Conservation (phyloP, 2,329 filamentous ascomycete genomes). For the Thelonectria rubi region DNA sequence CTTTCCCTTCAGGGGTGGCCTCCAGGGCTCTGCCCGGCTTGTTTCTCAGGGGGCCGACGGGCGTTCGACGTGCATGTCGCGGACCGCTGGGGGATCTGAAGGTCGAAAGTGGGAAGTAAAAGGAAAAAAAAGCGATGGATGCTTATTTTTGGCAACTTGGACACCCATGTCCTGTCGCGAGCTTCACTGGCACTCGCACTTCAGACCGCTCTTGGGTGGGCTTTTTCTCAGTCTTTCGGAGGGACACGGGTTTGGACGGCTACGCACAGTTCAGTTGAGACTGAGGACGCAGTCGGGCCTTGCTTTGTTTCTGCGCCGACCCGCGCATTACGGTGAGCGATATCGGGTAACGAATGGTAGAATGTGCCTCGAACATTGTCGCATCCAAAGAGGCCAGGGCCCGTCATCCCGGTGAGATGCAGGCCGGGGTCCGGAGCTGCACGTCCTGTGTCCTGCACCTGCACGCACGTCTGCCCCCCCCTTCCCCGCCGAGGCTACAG, state of each 20-base stretch:
- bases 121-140: no score
- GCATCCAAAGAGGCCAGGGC: not conserved
- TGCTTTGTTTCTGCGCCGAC: conserved; percentile 20
- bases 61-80: no score
- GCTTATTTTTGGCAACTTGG: conserved; percentile 4
- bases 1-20: not conserved
- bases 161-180: conserved; percentile 11
- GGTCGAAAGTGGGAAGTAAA: no score
- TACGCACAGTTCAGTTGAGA: conserved; percentile 15
- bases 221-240: not conserved
- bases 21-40: not conserved
- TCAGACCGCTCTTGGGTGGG: not conserved
- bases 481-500: conserved; percentile 6
- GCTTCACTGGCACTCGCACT: conserved; percentile 5
- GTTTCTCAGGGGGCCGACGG: no score
- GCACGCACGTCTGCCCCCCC: no score
- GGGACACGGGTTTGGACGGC: conserved; percentile 15
- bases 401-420: conserved; percentile 2
- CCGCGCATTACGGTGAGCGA: conserved; percentile 12
- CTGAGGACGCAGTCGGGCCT: conserved; percentile 12
- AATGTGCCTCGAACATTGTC: not conserved
- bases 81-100: no score
- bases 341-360: not conserved
- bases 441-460: no score
- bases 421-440: conserved; percentile 9